phyloP scores from a whole-genome alignment of 2,329 filamentous ascomycete species.

The Colletotrichum phormii region DNA sequence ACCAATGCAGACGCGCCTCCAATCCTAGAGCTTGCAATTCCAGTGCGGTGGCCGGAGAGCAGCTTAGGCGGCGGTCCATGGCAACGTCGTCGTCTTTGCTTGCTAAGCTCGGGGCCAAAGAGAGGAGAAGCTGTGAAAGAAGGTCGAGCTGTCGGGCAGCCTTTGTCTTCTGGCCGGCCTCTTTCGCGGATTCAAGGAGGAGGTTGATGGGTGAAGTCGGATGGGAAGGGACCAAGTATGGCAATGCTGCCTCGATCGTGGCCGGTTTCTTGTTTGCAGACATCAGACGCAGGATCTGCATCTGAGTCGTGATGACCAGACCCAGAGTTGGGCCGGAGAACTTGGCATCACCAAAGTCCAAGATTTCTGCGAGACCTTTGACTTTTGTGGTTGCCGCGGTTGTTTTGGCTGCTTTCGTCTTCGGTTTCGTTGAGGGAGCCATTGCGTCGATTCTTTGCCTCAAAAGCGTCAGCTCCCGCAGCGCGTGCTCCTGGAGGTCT shows the following conservation, averaged over 20 bases:
- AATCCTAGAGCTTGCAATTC: slow-evolving; percentile 74
- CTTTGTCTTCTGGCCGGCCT: slow-evolving; percentile 61
- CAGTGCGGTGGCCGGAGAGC: slow-evolving; percentile 68
- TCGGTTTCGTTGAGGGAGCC: slow-evolving; percentile 4
- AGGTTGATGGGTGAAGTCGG: slow-evolving; percentile 69
- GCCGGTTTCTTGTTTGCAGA: slow-evolving; percentile 69
- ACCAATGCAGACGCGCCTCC: slow-evolving; percentile 71
- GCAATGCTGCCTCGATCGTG: slow-evolving; percentile 67
- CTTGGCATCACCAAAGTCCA: slow-evolving; percentile 67
- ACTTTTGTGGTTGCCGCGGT: slow-evolving; percentile 41
- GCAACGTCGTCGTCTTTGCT: slow-evolving; percentile 70
- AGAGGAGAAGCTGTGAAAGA: slow-evolving; percentile 73
- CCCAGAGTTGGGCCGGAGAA: slow-evolving; percentile 57
- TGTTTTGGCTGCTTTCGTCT: slow-evolving; percentile 6
- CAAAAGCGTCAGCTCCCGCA: slow-evolving; percentile 75
- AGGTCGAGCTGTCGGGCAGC: slow-evolving; percentile 74
- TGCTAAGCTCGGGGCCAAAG: slow-evolving; percentile 75
- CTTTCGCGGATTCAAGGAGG: slow-evolving; percentile 59
- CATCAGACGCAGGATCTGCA: slow-evolving; percentile 73
- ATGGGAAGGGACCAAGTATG: slow-evolving; percentile 64
- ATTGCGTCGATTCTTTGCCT: slow-evolving; percentile 69
- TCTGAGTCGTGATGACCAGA: slow-evolving; percentile 73
- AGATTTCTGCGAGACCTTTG: slow-evolving; percentile 65
- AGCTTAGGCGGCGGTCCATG: slow-evolving; percentile 63
- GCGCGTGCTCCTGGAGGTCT: slow-evolving; percentile 74